A percentile compares a stretch with the other conserved stretches of the same genome.
Evolutionary conservation across 768 basidiomycete genomes (phyloP).

Genomic region (Lentinus tigrinus): DNA sequence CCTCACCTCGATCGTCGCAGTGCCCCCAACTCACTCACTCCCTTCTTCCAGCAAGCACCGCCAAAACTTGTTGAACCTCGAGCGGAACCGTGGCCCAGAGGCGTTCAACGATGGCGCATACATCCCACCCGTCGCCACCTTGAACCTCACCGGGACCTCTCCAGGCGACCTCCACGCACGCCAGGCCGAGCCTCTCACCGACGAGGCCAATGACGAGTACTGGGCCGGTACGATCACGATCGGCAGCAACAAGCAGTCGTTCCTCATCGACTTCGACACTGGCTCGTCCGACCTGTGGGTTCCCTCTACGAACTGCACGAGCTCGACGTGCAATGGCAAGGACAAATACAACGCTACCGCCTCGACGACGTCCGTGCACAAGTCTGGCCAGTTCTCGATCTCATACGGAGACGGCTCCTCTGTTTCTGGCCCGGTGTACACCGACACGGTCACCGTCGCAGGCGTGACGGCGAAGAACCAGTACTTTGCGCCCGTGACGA

Average conservation of each 20-base stretch:
- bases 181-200: constrained; percentile 34
- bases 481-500: constrained; percentile 23
- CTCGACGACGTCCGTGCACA: constrained; percentile 26
- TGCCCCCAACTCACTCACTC: neutral
- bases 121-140: constrained; percentile 29
- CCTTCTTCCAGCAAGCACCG: constrained; percentile 35
- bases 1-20: neutral
- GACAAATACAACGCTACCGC: constrained; percentile 19
- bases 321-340: constrained; percentile 19
- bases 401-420: constrained; percentile 40
- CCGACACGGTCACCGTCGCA: constrained; percentile 28
- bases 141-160: neutral
- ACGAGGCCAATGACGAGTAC: constrained; percentile 34
- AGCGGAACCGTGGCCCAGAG: constrained; percentile 30
- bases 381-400: constrained; percentile 32
- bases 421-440: constrained; percentile 35
- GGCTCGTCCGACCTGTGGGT: constrained; percentile 29
- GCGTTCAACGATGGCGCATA: constrained; percentile 27
- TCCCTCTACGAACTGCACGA: constrained; percentile 20
- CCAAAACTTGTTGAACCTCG: constrained; percentile 36
- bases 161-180: constrained; percentile 23
- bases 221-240: constrained; percentile 44
- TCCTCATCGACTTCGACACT: constrained; percentile 43
- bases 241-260: constrained; percentile 36
- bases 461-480: constrained; percentile 18